These are phyloP conservation scores for Hordeum pubiflorum DNA, from an alignment of 202 grass and related monocot species.

Conservation along the genomic window DNA sequence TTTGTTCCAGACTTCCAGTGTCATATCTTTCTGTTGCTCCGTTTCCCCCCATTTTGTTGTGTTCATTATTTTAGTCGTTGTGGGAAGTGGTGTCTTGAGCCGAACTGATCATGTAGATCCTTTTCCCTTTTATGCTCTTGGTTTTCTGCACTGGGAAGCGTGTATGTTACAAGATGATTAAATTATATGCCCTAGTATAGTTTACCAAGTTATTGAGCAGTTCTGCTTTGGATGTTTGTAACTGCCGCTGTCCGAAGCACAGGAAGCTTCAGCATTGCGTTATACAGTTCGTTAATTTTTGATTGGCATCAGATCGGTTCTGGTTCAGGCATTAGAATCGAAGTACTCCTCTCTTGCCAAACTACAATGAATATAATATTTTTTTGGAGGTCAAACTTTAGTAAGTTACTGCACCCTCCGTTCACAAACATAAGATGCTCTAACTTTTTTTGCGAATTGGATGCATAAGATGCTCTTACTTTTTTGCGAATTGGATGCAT, in stretches of 20 bases:
- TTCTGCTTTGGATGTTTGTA: neutral
- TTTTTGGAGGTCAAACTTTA: no score
- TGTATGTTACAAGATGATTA: slow-evolving; percentile 41
- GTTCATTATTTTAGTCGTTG: slow-evolving; percentile 25
- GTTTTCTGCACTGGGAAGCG: slow-evolving; percentile 18
- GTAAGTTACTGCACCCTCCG: no score
- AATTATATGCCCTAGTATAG: slow-evolving; percentile 36
- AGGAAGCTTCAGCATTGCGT: neutral
- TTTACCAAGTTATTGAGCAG: neutral
- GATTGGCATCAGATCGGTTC: neutral
- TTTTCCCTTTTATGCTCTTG: neutral
- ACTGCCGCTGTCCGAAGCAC: neutral
- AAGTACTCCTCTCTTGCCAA: no score
- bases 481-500: no score
- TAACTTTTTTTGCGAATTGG: no score
- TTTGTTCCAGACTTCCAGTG: slow-evolving; percentile 14
- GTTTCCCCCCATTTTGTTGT: slow-evolving; percentile 30
- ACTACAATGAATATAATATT: no score
- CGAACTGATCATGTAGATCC: slow-evolving; percentile 19
- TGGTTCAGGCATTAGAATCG: no score
- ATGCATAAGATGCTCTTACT: no score
- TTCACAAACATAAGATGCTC: no score
- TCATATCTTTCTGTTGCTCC: slow-evolving; percentile 16
- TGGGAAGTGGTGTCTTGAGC: slow-evolving; percentile 19
- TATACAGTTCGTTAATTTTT: neutral